These are phyloP conservation scores for Clathrospora elynae DNA, from an alignment of 2,329 filamentous ascomycete genomes.

Conservation along the genomic window DNA sequence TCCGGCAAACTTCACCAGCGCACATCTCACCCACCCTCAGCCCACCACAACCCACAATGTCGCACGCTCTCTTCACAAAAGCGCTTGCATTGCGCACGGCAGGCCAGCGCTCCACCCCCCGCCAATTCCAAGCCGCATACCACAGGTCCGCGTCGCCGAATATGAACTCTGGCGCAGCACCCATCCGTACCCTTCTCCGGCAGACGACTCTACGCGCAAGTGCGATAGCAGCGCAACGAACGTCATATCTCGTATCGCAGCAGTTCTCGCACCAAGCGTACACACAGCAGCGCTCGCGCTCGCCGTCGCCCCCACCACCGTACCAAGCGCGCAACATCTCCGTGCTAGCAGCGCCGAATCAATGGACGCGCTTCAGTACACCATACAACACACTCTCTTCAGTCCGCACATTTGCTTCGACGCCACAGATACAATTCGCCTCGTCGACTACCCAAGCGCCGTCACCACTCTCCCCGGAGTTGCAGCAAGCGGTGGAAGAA, in stretches of 20 bases:
- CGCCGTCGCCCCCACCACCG: slow-evolving; percentile 32
- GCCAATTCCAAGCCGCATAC: slow-evolving; percentile 15
- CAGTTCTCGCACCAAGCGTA: slow-evolving; percentile 23
- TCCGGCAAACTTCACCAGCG: slow-evolving; percentile 19
- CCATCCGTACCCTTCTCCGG: slow-evolving; percentile 39
- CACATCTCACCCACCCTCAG: slow-evolving; percentile 10
- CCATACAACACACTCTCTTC: slow-evolving; percentile 36
- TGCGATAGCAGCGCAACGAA: slow-evolving; percentile 30
- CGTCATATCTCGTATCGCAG: slow-evolving; percentile 25
- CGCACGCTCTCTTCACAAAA: slow-evolving; percentile 21
- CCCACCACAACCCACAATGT: slow-evolving; percentile 19
- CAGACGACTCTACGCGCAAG: slow-evolving; percentile 34
- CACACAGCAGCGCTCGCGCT: slow-evolving; percentile 25
- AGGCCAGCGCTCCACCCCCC: slow-evolving; percentile 13
- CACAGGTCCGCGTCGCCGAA: slow-evolving; percentile 25
- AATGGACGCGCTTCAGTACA: slow-evolving; percentile 45
- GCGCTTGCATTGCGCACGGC: slow-evolving; percentile 17
- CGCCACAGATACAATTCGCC: slow-evolving; percentile 12
- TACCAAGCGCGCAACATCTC: slow-evolving; percentile 35
- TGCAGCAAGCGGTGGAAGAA: slow-evolving; percentile 32
- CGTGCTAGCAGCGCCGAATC: slow-evolving; percentile 28
- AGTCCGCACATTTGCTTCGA: slow-evolving; percentile 39
- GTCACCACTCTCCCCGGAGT: slow-evolving; percentile 24
- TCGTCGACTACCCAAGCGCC: slow-evolving; percentile 8
- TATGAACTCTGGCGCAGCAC: slow-evolving; percentile 31